A percentile compares a stretch with the other conserved stretches of the same genome.
Evolutionary conservation across 768 basidiomycete species (phyloP).

Genomic region (Pilatotrama ljubarskyi): DNA sequence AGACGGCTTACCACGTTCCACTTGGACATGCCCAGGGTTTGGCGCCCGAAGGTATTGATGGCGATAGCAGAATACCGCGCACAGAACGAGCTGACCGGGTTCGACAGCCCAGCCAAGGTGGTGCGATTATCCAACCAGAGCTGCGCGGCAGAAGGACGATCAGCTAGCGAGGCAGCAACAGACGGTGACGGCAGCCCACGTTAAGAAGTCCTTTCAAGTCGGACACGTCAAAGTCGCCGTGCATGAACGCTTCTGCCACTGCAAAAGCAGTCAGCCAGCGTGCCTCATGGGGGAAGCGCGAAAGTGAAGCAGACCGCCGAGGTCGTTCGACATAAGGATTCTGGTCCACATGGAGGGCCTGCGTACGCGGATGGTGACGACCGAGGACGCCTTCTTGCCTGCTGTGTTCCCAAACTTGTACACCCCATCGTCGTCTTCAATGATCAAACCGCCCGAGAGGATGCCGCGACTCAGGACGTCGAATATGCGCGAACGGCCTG

Average conservation of each 20-base stretch:
- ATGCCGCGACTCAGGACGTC: not conserved
- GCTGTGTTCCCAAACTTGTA: slow-evolving; percentile 1
- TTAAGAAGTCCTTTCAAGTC: slow-evolving; percentile 25
- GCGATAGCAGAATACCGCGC: slow-evolving; percentile 22
- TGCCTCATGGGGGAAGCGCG: not conserved
- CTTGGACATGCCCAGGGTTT: slow-evolving; percentile 64
- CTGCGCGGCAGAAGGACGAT: slow-evolving; percentile 3
- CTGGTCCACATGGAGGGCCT: slow-evolving; percentile 4
- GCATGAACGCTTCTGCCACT: slow-evolving; percentile 33
- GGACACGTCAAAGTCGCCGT: slow-evolving; percentile 26
- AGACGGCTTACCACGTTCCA: slow-evolving; percentile 55
- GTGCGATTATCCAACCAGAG: slow-evolving; percentile 29
- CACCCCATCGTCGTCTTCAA: slow-evolving; percentile 8
- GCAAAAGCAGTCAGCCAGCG: not conserved
- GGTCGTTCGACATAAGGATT: slow-evolving; percentile 6
- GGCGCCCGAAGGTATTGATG: slow-evolving; percentile 65
- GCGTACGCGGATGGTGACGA: not conserved
- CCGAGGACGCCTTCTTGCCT: not conserved
- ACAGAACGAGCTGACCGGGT: slow-evolving; percentile 14
- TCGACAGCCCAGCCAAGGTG: slow-evolving; percentile 22
- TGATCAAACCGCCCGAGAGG: not conserved
- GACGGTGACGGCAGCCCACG: slow-evolving; percentile 4
- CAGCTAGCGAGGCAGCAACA: not conserved
- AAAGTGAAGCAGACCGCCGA: slow-evolving; percentile 6
- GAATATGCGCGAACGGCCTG: slow-evolving; percentile 8